These are phyloP conservation scores for Cercospora sp. DNA, from an alignment of 2,329 filamentous ascomycete genomes.

Conservation along the genomic window DNA sequence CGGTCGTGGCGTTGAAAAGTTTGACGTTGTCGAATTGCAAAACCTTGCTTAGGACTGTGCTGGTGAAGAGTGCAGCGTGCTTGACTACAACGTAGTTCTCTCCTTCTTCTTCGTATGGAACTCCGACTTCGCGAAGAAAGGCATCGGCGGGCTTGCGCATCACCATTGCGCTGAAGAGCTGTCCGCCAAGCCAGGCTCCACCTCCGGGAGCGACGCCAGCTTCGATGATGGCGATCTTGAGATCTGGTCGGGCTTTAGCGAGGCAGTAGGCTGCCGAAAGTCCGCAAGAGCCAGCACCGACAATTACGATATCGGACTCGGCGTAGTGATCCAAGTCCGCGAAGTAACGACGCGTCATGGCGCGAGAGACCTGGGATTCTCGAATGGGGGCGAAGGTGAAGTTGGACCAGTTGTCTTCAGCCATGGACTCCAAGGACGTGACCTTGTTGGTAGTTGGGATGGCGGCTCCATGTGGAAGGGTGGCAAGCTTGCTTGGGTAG, in stretches of 20 bases:
- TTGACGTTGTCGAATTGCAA: conserved; percentile 86
- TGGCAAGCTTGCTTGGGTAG: conserved; percentile 49
- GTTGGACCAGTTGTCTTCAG: conserved; percentile 70
- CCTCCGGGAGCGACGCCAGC: conserved; percentile 84
- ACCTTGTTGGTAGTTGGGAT: conserved; percentile 41
- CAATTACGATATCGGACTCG: conserved; percentile 90
- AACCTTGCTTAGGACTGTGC: conserved; percentile 80
- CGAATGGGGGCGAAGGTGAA: conserved; percentile 86
- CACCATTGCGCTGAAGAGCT: conserved; percentile 93
- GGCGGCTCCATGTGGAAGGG: conserved; percentile 41
- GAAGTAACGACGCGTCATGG: conserved; percentile 94
- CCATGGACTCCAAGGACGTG: conserved; percentile 61
- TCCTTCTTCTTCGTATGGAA: conserved; percentile 85
- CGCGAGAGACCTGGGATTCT: conserved; percentile 83
- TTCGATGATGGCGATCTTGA: conserved; percentile 90
- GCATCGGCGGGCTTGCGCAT: conserved; percentile 89
- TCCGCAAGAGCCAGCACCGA: conserved; percentile 87
- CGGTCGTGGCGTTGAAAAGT: conserved; percentile 91
- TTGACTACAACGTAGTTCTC: conserved; percentile 83
- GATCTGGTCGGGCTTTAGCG: conserved; percentile 78
- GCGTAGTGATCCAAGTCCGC: conserved; percentile 83
- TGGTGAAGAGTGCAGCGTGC: conserved; percentile 90
- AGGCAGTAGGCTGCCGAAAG: conserved; percentile 82
- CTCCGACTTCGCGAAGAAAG: conserved; percentile 77
- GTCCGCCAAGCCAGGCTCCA: conserved; percentile 88